A percentile compares a stretch with the other conserved stretches of the same genome.
phyloP scores from a whole-genome alignment of 2,329 filamentous ascomycete species.

The Endoconidiophora laricicola region DNA sequence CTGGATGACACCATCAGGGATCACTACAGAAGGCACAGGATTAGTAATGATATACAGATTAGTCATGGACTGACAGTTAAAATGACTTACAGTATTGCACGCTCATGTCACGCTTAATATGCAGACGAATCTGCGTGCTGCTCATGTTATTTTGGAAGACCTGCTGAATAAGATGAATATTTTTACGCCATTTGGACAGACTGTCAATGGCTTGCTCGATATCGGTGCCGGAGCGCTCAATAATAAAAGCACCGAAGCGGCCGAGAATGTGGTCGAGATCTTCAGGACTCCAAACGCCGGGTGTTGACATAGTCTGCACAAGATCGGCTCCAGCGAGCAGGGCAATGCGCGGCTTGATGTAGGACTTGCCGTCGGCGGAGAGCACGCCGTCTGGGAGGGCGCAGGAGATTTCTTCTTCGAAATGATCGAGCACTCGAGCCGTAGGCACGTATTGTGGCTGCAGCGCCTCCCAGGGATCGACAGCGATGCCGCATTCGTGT shows the following conservation, averaged over 20 bases:
- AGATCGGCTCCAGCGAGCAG: constrained; percentile 67
- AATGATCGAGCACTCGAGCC: constrained; percentile 77
- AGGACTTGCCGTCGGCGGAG: constrained; percentile 47
- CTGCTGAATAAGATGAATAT: constrained; percentile 76
- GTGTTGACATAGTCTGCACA: constrained; percentile 55
- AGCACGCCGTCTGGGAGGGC: constrained; percentile 60
- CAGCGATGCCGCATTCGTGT: constrained; percentile 60
- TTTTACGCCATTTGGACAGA: constrained; percentile 66
- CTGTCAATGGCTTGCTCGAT: constrained; percentile 75
- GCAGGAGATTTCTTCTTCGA: constrained; percentile 72
- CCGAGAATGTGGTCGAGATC: constrained; percentile 82
- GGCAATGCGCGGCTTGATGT: constrained; percentile 49
- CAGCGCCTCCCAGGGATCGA: constrained; percentile 73
- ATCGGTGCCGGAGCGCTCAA: constrained; percentile 79
- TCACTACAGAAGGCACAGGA: constrained; percentile 15
- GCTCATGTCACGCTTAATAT: constrained; percentile 64
- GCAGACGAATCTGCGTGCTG: constrained; percentile 66
- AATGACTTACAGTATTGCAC: constrained; percentile 45
- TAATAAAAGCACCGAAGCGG: constrained; percentile 66
- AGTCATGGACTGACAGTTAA: background rate
- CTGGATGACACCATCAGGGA: constrained; percentile 55
- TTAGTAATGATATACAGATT: background rate
- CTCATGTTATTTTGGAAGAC: constrained; percentile 70
- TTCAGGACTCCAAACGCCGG: constrained; percentile 63
- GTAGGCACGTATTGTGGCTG: constrained; percentile 77